phyloP scores from a whole-genome alignment of 495 filamentous ascomycete species.

The Massariosphaeria phaeospora region DNA sequence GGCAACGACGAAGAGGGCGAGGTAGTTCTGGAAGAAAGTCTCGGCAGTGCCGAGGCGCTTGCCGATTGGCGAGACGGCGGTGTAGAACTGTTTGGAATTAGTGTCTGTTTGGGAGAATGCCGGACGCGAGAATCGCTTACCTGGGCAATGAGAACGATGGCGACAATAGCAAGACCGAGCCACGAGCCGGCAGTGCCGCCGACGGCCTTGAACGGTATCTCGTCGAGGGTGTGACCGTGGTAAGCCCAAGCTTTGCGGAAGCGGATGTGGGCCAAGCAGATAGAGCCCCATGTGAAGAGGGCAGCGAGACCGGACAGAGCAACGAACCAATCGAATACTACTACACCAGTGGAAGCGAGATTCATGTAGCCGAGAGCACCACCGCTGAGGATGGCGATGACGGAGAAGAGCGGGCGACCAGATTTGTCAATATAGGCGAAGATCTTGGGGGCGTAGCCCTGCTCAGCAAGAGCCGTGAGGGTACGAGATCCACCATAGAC shows the following conservation, averaged over 20 bases:
- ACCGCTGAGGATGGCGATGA: constrained; percentile 56
- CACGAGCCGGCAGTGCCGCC: constrained; percentile 65
- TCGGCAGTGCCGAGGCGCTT: constrained; percentile 46
- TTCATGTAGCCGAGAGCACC: constrained; percentile 39
- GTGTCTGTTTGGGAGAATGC: neutral
- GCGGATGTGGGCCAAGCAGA: constrained; percentile 68
- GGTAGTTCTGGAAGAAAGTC: constrained; percentile 59
- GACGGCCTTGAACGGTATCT: constrained; percentile 64
- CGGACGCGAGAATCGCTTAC: constrained; percentile 32
- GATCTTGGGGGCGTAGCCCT: constrained; percentile 38
- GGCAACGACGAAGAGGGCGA: constrained; percentile 56
- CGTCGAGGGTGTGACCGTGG: constrained; percentile 60
- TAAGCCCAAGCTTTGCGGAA: constrained; percentile 63
- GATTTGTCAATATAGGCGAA: constrained; percentile 40
- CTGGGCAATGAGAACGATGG: constrained; percentile 60
- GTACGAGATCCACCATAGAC: constrained; percentile 39
- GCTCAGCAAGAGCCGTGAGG: constrained; percentile 38
- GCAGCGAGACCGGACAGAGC: constrained; percentile 60
- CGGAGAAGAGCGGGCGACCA: constrained; percentile 54
- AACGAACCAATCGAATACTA: constrained; percentile 60
- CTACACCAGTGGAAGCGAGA: constrained; percentile 22
- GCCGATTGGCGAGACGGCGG: constrained; percentile 47
- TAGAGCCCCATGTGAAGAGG: constrained; percentile 69
- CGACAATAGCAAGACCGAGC: constrained; percentile 56
- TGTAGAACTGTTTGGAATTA: constrained; percentile 44